phyloP scores from a whole-genome alignment of 1,139 yeast genomes.

The Yamadazyma sp. region DNA sequence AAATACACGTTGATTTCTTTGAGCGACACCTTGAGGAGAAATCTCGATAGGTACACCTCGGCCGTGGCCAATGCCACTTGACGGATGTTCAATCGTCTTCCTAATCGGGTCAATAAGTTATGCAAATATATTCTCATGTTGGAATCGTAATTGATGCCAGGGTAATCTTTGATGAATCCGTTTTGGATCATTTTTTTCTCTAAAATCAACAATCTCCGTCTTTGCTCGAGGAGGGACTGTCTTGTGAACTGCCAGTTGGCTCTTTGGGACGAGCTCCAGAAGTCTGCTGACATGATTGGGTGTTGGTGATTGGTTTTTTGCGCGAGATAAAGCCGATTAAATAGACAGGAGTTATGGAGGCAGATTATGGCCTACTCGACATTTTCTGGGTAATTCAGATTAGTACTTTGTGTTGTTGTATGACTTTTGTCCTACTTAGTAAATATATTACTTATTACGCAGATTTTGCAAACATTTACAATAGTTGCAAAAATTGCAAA shows the following conservation, averaged over 20 bases:
- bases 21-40: constrained; percentile 68
- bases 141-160: constrained; percentile 52
- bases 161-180: constrained; percentile 45
- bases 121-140: constrained; percentile 70
- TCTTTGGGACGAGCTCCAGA: constrained; percentile 48
- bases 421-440: no score
- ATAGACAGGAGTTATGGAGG: background rate
- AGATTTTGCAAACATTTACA: no score
- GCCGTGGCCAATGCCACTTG: constrained; percentile 89
- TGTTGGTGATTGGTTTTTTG: background rate
- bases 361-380: background rate
- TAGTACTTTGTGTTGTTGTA: no score
- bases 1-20: constrained; percentile 82
- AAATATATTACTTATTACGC: no score
- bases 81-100: constrained; percentile 71
- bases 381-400: no score
- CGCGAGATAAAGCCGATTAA: constrained; percentile 1
- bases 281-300: constrained; percentile 45
- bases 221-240: constrained; percentile 37
- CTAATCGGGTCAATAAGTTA: constrained; percentile 68
- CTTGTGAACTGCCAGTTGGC: constrained; percentile 45
- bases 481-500: no score
- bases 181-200: constrained; percentile 49
- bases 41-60: constrained; percentile 76
- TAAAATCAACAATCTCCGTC: constrained; percentile 37